phyloP scores from a whole-genome alignment of 345 rosid genomes.

The Moricandia moricandioides region DNA sequence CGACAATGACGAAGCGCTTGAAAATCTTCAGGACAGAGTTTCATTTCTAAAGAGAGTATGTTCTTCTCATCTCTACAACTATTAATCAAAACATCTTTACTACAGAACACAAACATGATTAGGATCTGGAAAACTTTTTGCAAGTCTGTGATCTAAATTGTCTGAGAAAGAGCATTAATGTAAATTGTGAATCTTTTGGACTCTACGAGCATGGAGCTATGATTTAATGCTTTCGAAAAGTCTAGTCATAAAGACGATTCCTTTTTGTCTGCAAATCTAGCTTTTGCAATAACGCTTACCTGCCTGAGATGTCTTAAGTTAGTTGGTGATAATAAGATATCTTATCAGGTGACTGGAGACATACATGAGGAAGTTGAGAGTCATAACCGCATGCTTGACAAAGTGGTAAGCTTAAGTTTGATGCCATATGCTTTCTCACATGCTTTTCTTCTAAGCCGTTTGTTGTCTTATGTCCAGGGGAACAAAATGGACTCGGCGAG shows the following conservation, averaged over 20 bases:
- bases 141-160: not conserved
- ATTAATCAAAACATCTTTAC: not conserved
- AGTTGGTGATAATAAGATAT: not conserved
- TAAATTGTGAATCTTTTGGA: not conserved
- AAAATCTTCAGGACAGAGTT: slow-evolving; percentile 68
- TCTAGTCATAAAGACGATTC: not conserved
- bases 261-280: not conserved
- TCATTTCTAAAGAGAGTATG: slow-evolving; percentile 68
- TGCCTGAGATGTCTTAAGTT: not conserved
- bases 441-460: not conserved
- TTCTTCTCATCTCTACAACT: not conserved
- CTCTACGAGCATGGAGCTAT: not conserved
- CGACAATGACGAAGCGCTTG: slow-evolving; percentile 69
- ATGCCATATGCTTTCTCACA: not conserved
- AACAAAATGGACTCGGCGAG: slow-evolving; percentile 80
- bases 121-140: not conserved
- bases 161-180: not conserved
- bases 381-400: slow-evolving; percentile 80
- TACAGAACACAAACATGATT: not conserved
- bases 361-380: slow-evolving; percentile 86
- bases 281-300: not conserved
- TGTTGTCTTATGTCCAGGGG: slow-evolving; percentile 48
- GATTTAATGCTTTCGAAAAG: not conserved
- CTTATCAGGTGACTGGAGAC: slow-evolving; percentile 74
- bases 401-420: slow-evolving; percentile 43